Evolutionary conservation across 2,329 filamentous ascomycete species (phyloP).

Genomic region (Arthroderma sp.): DNA sequence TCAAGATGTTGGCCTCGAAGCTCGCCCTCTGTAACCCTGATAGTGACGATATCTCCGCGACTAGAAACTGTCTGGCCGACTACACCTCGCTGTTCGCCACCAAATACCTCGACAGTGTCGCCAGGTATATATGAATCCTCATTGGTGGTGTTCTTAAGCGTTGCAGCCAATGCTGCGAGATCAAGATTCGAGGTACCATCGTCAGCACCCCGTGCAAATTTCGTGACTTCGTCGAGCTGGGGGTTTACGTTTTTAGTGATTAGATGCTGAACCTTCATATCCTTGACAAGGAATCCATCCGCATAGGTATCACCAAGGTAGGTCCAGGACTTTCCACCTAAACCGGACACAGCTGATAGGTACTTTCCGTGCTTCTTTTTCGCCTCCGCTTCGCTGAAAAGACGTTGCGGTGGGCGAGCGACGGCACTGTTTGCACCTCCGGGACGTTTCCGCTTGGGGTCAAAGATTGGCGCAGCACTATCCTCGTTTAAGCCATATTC

Average conservation of each 20-base stretch:
- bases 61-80: constrained; percentile 75
- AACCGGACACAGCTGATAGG: constrained; percentile 39
- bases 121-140: constrained; percentile 80
- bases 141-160: constrained; percentile 69
- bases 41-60: constrained; percentile 80
- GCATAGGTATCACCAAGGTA: constrained; percentile 85
- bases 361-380: constrained; percentile 68
- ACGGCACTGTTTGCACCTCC: constrained; percentile 35
- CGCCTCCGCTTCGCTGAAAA: constrained; percentile 88
- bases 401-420: constrained; percentile 69
- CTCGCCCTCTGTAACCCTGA: constrained; percentile 71
- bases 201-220: constrained; percentile 74
- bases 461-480: constrained; percentile 38
- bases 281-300: constrained; percentile 86
- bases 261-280: constrained; percentile 78
- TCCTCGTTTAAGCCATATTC: constrained; percentile 88
- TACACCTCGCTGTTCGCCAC: constrained; percentile 87
- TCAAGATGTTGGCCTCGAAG: constrained; percentile 75
- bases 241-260: constrained; percentile 85
- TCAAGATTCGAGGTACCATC: constrained; percentile 92
- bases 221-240: constrained; percentile 87
- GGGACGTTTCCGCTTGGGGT: constrained; percentile 68
- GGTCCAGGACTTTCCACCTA: constrained; percentile 57
- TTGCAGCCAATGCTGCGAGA: constrained; percentile 77
- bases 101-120: constrained; percentile 91